A percentile compares a stretch with the other conserved stretches of the same genome.
Conservation (phyloP, 306 rosid genomes). For the Cajanus cajan region DNA sequence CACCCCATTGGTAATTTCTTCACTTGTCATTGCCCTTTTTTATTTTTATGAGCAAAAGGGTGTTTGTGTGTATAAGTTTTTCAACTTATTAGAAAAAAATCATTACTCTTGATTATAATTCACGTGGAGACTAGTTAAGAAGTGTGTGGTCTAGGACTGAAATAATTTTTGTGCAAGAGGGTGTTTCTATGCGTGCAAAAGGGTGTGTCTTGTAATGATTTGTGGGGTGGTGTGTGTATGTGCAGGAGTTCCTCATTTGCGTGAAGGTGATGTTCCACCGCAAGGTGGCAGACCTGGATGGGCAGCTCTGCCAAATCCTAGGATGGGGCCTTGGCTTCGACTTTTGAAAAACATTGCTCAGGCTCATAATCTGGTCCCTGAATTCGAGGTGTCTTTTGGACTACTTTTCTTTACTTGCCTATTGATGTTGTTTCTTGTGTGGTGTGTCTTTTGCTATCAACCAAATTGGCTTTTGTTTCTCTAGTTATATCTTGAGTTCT, state of each 20-base stretch:
- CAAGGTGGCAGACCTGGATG: conserved; percentile 97
- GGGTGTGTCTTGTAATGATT: not conserved
- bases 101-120: too few relatives aligned
- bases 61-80: not conserved
- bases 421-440: conserved; percentile 8
- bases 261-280: conserved; percentile 78
- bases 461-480: not conserved
- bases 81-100: too few relatives aligned
- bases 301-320: conserved; percentile 79
- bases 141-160: too few relatives aligned
- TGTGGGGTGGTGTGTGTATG: not conserved
- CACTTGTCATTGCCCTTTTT: not conserved
- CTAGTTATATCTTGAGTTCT: not conserved
- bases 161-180: too few relatives aligned
- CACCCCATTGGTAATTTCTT: conserved; percentile 76
- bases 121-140: too few relatives aligned
- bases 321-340: conserved; percentile 93
- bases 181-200: not conserved
- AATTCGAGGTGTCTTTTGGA: conserved; percentile 70
- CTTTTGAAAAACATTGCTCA: conserved; percentile 64
- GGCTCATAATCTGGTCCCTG: conserved; percentile 74
- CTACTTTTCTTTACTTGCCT: not conserved
- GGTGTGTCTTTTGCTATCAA: not conserved
- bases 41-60: not conserved
- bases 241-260: conserved; percentile 90